A percentile compares a stretch with the other conserved stretches of the same genome.
Evolutionary conservation across 192 early-diverging fungal species (phyloP).

Genomic region (Entophlyctis luteolus): DNA sequence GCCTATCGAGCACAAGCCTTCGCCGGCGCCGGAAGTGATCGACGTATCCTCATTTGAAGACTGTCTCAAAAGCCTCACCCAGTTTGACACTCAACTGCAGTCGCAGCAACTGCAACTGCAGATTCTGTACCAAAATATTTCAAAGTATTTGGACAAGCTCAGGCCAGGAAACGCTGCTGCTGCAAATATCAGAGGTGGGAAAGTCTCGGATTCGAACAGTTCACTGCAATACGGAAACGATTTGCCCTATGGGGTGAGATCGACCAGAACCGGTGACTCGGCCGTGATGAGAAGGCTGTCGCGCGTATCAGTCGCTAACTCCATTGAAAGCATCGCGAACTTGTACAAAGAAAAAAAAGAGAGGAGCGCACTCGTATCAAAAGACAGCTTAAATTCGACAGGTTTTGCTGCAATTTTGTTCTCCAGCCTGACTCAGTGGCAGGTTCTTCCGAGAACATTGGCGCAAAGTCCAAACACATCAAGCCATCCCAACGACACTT

Average conservation of each 20-base stretch:
- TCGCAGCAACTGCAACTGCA: constrained; percentile 1
- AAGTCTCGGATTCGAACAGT: too few relatives aligned
- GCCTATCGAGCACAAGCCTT: too few relatives aligned
- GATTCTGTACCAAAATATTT: background rate
- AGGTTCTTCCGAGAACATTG: background rate
- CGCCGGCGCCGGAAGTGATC: too few relatives aligned
- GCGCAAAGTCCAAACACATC: background rate
- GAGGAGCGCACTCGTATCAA: background rate
- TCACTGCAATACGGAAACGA: too few relatives aligned
- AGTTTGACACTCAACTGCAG: constrained; percentile 5
- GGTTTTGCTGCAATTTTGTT: background rate
- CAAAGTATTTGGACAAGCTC: constrained; percentile 7
- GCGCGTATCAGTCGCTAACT: background rate
- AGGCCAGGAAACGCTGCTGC: background rate
- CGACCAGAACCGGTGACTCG: background rate
- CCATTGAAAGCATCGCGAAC: background rate
- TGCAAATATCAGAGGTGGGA: too few relatives aligned
- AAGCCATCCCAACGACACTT: background rate
- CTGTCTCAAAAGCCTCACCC: background rate
- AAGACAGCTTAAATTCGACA: background rate
- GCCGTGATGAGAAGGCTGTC: background rate
- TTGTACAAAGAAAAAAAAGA: background rate
- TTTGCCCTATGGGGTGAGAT: too few relatives aligned
- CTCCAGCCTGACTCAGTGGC: background rate
- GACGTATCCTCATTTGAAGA: constrained; percentile 8